Percentiles rank a stretch among this genome's conserved stretches.
Evolutionary conservation across 768 basidiomycete species (phyloP).

Genomic region (Dendrothele bispora): DNA sequence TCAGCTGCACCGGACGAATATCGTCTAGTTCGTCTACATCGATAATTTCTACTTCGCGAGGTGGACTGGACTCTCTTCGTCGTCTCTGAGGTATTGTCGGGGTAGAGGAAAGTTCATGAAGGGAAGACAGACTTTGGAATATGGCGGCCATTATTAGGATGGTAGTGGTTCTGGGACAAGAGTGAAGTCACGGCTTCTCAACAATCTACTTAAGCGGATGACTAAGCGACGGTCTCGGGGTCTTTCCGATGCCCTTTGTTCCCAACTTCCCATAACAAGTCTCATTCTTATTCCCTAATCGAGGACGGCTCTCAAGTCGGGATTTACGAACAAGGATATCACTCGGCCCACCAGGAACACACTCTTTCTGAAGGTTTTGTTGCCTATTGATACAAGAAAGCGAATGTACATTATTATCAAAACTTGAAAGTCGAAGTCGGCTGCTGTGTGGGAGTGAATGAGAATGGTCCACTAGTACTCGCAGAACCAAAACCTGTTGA

Average conservation of each 20-base stretch:
- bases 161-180: background rate
- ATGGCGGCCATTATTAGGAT: background rate
- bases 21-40: conserved; percentile 8
- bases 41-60: conserved; percentile 5
- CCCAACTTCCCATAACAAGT: background rate
- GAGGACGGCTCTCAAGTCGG: too few relatives aligned
- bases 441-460: background rate
- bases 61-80: conserved; percentile 1
- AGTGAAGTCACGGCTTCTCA: background rate
- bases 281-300: background rate
- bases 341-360: too few relatives aligned
- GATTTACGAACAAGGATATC: too few relatives aligned
- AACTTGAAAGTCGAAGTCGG: background rate
- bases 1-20: background rate
- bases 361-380: too few relatives aligned
- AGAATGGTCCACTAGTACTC: background rate
- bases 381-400: too few relatives aligned
- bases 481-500: background rate
- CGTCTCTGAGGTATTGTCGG: conserved; percentile 3
- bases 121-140: background rate
- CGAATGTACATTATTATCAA: background rate
- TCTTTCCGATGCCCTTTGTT: background rate
- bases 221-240: background rate
- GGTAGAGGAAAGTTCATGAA: background rate
- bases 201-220: background rate